These are phyloP conservation scores for Ophiostoma populinum DNA, from an alignment of 2,329 filamentous ascomycete species.

Conservation along the genomic window DNA sequence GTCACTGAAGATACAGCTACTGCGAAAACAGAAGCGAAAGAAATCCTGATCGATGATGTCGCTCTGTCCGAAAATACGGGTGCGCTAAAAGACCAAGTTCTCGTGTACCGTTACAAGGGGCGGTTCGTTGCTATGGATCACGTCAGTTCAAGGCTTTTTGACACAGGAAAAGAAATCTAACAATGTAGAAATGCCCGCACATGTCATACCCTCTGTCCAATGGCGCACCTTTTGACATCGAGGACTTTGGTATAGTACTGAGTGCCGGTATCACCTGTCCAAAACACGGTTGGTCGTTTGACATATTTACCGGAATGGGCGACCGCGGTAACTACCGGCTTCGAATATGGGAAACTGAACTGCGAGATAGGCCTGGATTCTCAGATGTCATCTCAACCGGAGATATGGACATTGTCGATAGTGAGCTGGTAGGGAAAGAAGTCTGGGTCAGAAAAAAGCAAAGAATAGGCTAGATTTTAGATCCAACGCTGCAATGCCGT, in stretches of 20 bases:
- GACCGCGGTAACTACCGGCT: constrained; percentile 47
- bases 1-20: constrained; percentile 24
- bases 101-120: constrained; percentile 46
- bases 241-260: constrained; percentile 43
- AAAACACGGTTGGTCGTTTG: constrained; percentile 57
- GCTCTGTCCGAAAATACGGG: constrained; percentile 14
- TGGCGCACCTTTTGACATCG: constrained; percentile 49
- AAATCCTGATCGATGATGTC: constrained; percentile 20
- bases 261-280: constrained; percentile 48
- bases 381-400: neutral
- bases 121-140: constrained; percentile 53
- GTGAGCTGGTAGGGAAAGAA: constrained; percentile 12
- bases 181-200: constrained; percentile 45
- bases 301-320: constrained; percentile 42
- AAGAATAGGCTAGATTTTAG: constrained; percentile 19
- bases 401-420: neutral
- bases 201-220: constrained; percentile 47
- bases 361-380: constrained; percentile 25
- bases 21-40: constrained; percentile 17
- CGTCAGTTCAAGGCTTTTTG: constrained; percentile 24
- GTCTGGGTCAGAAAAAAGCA: constrained; percentile 28
- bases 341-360: constrained; percentile 45
- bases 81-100: constrained; percentile 38
- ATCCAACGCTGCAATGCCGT: no score
- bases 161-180: neutral